Conservation (phyloP, 106 monocot species). For the Allium sativum region DNA sequence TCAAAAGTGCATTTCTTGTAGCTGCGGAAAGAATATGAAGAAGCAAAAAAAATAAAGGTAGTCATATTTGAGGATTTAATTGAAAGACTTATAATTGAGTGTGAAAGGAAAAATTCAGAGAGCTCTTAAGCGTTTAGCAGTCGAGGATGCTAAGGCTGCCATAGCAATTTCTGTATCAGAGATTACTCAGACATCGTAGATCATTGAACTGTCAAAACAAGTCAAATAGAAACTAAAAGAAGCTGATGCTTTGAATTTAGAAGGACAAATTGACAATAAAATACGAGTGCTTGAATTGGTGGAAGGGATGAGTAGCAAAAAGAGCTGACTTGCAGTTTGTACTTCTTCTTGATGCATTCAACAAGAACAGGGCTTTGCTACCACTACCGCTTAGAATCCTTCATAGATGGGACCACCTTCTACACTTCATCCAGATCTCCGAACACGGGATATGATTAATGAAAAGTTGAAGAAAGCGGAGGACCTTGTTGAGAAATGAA, state of each 20-base stretch:
- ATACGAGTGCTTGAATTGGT: slow-evolving; percentile 60
- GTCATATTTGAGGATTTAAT: too few species aligned
- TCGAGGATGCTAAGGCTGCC: too few species aligned
- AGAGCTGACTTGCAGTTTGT: slow-evolving; percentile 89
- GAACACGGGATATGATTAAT: slow-evolving; percentile 90
- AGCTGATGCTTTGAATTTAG: slow-evolving; percentile 74
- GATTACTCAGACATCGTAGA: too few species aligned
- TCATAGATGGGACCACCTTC: slow-evolving; percentile 35
- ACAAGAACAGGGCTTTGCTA: slow-evolving; percentile 72
- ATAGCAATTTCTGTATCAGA: too few species aligned
- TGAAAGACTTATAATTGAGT: too few species aligned
- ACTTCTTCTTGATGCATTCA: slow-evolving; percentile 91
- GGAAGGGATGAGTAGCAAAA: slow-evolving; percentile 70
- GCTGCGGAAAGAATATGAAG: too few species aligned
- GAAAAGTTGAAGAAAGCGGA: slow-evolving; percentile 88
- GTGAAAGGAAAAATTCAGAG: too few species aligned
- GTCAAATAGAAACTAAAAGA: too few species aligned
- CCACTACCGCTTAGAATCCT: slow-evolving; percentile 58
- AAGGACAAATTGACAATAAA: slow-evolving; percentile 79
- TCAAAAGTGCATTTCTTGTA: too few species aligned
- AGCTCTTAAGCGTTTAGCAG: too few species aligned
- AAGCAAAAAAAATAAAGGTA: too few species aligned
- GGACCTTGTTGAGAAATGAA: slow-evolving; percentile 81
- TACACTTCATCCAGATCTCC: slow-evolving; percentile 57
- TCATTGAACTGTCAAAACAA: too few species aligned